These are phyloP conservation scores for Pestalotiopsis sp. DNA, from an alignment of 2,329 filamentous ascomycete genomes.

Conservation along the genomic window DNA sequence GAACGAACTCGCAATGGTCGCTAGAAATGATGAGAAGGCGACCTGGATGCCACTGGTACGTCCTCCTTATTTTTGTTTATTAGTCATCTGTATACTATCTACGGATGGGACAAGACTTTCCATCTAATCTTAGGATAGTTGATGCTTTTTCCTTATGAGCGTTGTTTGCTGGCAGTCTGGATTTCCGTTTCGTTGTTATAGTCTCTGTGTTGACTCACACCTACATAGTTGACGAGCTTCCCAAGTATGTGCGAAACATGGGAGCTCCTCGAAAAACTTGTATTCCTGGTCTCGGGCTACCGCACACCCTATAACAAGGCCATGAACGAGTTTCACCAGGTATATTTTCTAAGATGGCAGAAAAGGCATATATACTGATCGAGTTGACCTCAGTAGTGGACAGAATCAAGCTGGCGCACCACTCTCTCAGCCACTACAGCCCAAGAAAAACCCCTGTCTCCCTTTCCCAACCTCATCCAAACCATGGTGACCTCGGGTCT, in stretches of 20 bases:
- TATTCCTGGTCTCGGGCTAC: neutral
- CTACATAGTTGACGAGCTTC: neutral
- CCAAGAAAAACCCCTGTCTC: neutral
- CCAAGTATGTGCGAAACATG: neutral
- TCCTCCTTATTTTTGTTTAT: neutral
- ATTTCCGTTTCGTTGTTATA: too few relatives aligned
- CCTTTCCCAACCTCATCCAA: neutral
- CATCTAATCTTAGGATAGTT: too few relatives aligned
- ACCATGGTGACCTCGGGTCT: slow-evolving; percentile 4
- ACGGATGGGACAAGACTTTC: too few relatives aligned
- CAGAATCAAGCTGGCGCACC: slow-evolving; percentile 1
- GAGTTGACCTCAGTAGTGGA: neutral
- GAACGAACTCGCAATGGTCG: neutral
- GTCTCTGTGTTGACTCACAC: neutral
- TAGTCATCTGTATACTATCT: too few relatives aligned
- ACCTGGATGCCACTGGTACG: slow-evolving; percentile 6
- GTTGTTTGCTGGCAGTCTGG: too few relatives aligned
- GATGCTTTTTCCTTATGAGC: too few relatives aligned
- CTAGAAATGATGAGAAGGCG: slow-evolving; percentile 7
- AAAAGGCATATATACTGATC: neutral
- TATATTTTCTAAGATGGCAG: neutral
- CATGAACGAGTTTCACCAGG: neutral
- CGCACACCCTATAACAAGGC: neutral
- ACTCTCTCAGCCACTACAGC: neutral
- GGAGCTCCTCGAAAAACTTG: neutral